Evolutionary conservation across 2,329 filamentous ascomycete genomes (phyloP), one percentile per base, ranked within the genome.

Genomic region (Scleromitrula shiraiana): DNA sequence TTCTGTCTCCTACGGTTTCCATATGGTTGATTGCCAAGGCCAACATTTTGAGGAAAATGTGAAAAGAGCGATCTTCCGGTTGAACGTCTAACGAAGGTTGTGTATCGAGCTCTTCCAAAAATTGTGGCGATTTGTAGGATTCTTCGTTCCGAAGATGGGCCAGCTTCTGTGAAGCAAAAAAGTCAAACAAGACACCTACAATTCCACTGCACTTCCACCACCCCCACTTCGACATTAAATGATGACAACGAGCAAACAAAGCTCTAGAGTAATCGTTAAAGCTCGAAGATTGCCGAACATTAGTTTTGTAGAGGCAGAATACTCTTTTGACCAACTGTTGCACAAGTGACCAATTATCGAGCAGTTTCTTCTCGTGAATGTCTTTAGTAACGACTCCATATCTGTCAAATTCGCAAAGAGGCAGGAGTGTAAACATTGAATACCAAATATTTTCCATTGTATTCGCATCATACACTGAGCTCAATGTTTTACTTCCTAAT

Each of bases 221-320:
- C 4, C 78, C 78, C 82, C 82, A 85, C 61, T 80, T 74, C 49
- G 74, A 68, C 39, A 83, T 75, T 8, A 84, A 70, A 58, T 76
- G 76, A 58, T 83, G 74, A 52, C 81, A 85, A 24, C 82, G 75
- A 15, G 71, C 70, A 26, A 83, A 65, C 4, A 82, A 60, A 5
- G 77, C 74, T 15, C 76, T 72, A 51, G 77, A 81, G 56, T 85
- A 85, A 50, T 77, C 75, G 54, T 83, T 84, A 68, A 84, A 83
- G 57, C 77, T 76, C 2, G 78, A 69, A 1, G 73, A 63, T 56
- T 84, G 80, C 19, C 70, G 70, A 2, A 64, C 58, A 46, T 80
- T 77, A n/a, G 65, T 64, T 51, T 70, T 69, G 58, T 84, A 85
- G 2, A 82, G 58, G 17, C 75, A 64, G 46, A 83, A 80, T 10